Evolutionary conservation across 495 filamentous ascomycete genomes (phyloP).

Genomic region (Cercophora sp.): DNA sequence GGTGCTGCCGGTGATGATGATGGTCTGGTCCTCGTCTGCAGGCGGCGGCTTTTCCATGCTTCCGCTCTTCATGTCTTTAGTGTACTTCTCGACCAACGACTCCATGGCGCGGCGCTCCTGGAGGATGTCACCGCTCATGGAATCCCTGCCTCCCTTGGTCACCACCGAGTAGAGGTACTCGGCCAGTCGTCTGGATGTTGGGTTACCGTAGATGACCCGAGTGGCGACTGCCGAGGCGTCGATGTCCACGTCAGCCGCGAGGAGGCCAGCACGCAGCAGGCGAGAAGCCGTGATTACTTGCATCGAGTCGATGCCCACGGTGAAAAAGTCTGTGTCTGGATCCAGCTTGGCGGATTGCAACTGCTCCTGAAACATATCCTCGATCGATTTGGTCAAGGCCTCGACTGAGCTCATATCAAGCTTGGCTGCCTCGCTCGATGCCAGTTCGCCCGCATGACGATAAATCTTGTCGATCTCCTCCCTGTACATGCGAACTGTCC

Average conservation of each 20-base stretch:
- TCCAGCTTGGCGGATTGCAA: conserved; percentile 29
- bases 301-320: conserved; percentile 50
- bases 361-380: conserved; percentile 27
- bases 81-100: conserved; percentile 38
- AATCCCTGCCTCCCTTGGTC: conserved; percentile 16
- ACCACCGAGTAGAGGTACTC: conserved; percentile 25
- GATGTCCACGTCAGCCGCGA: conserved; percentile 25
- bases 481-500: conserved; percentile 46
- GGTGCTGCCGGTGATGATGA: conserved; percentile 58
- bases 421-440: conserved; percentile 15
- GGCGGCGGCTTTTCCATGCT: conserved; percentile 29
- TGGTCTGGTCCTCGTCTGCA: conserved; percentile 33
- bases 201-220: conserved; percentile 38
- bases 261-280: conserved; percentile 30
- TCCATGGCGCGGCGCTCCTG: conserved; percentile 32
- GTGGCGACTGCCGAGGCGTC: conserved; percentile 30
- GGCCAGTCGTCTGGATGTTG: conserved; percentile 33
- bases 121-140: conserved; percentile 1
- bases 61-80: conserved; percentile 24
- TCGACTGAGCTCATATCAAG: conserved; percentile 32
- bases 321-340: conserved; percentile 41
- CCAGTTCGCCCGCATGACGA: conserved; percentile 18
- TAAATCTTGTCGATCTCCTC: conserved; percentile 53
- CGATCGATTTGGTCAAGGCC: conserved; percentile 31
- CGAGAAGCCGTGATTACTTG: conserved; percentile 42